Percentiles rank a stretch among this genome's conserved stretches.
These are phyloP conservation scores for Aureobasidium zeae DNA, from an alignment of 2,329 filamentous ascomycete species.

Conservation along the genomic window DNA sequence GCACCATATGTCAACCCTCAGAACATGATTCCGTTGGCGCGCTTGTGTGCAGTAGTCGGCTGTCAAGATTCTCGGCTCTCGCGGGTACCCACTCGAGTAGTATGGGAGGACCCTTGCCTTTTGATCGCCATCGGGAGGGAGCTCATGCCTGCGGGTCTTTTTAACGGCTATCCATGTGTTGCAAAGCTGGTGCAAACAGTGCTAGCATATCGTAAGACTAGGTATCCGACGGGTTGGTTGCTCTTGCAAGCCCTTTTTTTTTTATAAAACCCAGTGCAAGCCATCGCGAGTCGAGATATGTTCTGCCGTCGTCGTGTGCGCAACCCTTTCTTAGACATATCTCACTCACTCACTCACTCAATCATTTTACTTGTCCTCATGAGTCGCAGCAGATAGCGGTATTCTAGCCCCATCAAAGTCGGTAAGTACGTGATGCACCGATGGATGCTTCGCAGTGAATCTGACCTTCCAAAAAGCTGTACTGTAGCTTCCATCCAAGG, in stretches of 20 bases:
- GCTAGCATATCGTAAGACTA: slow-evolving; percentile 16
- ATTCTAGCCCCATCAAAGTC: slow-evolving; percentile 8
- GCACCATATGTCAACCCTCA: slow-evolving; percentile 14
- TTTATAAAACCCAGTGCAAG: slow-evolving; percentile 13
- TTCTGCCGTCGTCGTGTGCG: slow-evolving; percentile 6
- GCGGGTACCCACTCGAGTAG: slow-evolving; percentile 15
- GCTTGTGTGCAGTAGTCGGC: slow-evolving; percentile 16
- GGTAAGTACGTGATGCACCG: slow-evolving; percentile 6
- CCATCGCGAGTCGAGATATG: slow-evolving; percentile 12
- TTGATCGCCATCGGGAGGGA: slow-evolving; percentile 14
- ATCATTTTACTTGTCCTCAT: slow-evolving; percentile 3
- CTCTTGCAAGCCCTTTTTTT: no score
- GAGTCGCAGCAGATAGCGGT: slow-evolving; percentile 5
- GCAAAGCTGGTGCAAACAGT: slow-evolving; percentile 16
- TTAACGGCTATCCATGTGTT: slow-evolving; percentile 16
- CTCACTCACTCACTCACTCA: no score
- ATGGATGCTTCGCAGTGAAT: not conserved
- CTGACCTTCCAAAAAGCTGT: not conserved
- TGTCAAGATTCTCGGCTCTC: slow-evolving; percentile 15
- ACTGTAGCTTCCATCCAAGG: not conserved
- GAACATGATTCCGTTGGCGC: slow-evolving; percentile 13
- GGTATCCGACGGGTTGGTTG: slow-evolving; percentile 8
- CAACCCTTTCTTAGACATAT: no score
- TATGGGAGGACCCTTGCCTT: slow-evolving; percentile 14
- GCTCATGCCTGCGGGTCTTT: slow-evolving; percentile 15